Base-by-base conservation (phyloP, 768 basidiomycete genomes). In the Amanita jacksonii region DNA sequence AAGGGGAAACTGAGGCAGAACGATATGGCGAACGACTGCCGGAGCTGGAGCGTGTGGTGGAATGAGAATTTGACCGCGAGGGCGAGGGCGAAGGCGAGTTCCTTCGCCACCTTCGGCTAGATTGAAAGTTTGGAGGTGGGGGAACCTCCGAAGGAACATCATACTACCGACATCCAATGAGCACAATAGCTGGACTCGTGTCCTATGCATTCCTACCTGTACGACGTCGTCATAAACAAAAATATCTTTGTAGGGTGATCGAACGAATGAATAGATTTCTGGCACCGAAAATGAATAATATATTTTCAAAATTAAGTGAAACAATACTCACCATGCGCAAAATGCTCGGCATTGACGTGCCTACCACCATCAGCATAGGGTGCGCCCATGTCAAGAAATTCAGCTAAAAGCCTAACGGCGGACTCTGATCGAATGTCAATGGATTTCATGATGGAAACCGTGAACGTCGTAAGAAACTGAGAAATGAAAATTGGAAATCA, bases 361-460 rank as follows among this genome's bases (percentile, higher is more conserved):
- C 79, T 69, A 19, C 68, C 65, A 6, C 79, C 81, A 37, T 74
- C 71, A 16, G 58, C 57, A 47, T 79, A 78, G 2, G 73, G 69
- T 3, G 64, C 61, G 50, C 82, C 83, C 59, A 87, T 72, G 56
- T 97, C 92, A 37, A 97, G 70, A 63, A 92, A 93, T 52, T 94
- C 92, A 10, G 89, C 72, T 6, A 97, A 68, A 12, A 87, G 61
- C 54, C 82, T 85, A 34, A 97, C 74, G 32, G 91, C 87, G 30
- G 83, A 78, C 62, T 90, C 84, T 9, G 89, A 86, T 33, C 92
- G 86, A 45, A 97, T 85, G 63, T 97, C 92, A 43, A 96, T 78
- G 3, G 86, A 74, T 62, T 90, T 89, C 80, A 97, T 89, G 53
- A 97, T 68, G 1, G 90, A 89, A 41, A 94, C 65, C 15, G 79